These are phyloP conservation scores for Fusarium sp. DNA, from an alignment of 2,329 filamentous ascomycete genomes.

Conservation along the genomic window DNA sequence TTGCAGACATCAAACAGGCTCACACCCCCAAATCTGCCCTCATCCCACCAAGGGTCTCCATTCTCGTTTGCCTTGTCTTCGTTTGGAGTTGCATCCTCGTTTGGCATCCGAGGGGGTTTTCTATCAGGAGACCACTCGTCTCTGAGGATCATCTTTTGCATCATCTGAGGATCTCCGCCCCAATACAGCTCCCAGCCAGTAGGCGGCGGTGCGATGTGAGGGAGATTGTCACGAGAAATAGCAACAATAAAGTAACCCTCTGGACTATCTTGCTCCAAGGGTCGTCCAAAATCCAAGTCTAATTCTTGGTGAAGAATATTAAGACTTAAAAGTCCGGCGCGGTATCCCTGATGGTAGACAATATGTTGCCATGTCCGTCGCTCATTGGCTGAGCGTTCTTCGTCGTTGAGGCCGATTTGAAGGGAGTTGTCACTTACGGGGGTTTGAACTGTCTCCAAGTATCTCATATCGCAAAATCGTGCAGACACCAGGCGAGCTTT, in stretches of 20 bases:
- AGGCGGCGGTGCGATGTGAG: conserved; percentile 2
- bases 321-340: conserved; percentile 2
- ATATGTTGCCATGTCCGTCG: conserved; percentile 18
- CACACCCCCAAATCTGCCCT: conserved; percentile 2
- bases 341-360: conserved; percentile 26
- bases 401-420: conserved; percentile 18
- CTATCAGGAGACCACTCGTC: not conserved
- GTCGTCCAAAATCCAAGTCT: not conserved
- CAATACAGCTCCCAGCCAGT: conserved; percentile 17
- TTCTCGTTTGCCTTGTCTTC: conserved; percentile 5
- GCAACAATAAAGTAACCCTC: conserved; percentile 1
- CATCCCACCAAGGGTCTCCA: conserved; percentile 18
- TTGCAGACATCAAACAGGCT: conserved; percentile 14
- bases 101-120: not conserved
- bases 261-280: no score
- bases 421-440: conserved; percentile 8
- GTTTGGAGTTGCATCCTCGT: not conserved
- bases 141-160: conserved; percentile 2
- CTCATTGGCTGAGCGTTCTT: conserved; percentile 11
- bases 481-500: not conserved
- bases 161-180: conserved; percentile 1
- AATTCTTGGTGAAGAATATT: conserved; percentile 1
- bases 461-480: not conserved
- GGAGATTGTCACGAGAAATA: conserved; percentile 9
- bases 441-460: not conserved